Evolutionary conservation across 768 basidiomycete genomes (phyloP).

Genomic region (Saitozyma podzolica): DNA sequence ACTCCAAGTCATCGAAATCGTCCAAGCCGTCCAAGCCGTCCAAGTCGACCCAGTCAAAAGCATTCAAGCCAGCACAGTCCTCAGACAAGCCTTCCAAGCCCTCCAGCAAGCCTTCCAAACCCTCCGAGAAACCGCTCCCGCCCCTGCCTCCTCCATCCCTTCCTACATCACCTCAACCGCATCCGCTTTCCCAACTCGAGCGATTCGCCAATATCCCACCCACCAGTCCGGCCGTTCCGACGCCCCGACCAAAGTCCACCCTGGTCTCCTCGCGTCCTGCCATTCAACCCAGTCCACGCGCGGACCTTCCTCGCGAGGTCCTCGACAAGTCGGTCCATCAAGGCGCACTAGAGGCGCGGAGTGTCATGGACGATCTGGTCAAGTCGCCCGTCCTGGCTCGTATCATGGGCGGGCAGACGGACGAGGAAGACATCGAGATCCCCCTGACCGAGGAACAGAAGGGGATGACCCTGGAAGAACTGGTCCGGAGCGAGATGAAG

Average conservation of each 20-base stretch:
- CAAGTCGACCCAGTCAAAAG: slow-evolving; percentile 1
- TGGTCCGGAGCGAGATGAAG: slow-evolving; percentile 74
- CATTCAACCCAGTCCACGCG: background rate
- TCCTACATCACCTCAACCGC: slow-evolving; percentile 5
- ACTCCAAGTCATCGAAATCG: slow-evolving; percentile 8
- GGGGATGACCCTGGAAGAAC: slow-evolving; percentile 78
- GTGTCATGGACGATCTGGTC: slow-evolving; percentile 32
- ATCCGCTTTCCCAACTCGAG: slow-evolving; percentile 11
- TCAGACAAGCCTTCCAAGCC: background rate
- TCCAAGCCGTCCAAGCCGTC: slow-evolving; percentile 13
- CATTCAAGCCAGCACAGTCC: background rate
- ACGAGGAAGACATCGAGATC: slow-evolving; percentile 15
- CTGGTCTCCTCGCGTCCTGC: too few relatives aligned
- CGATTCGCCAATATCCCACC: slow-evolving; percentile 39
- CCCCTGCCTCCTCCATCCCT: slow-evolving; percentile 11
- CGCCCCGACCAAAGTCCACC: background rate
- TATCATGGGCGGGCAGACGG: background rate
- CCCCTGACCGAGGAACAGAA: slow-evolving; percentile 66
- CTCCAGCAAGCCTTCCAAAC: background rate
- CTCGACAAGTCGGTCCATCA: slow-evolving; percentile 23
- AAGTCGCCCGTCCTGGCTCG: slow-evolving; percentile 11
- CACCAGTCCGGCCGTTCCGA: slow-evolving; percentile 19
- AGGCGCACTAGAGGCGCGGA: slow-evolving; percentile 30
- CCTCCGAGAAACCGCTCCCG: slow-evolving; percentile 10
- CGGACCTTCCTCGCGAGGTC: slow-evolving; percentile 14